phyloP scores from a whole-genome alignment of 192 early-diverging fungal genomes.

The Rhizophagus sp. region DNA sequence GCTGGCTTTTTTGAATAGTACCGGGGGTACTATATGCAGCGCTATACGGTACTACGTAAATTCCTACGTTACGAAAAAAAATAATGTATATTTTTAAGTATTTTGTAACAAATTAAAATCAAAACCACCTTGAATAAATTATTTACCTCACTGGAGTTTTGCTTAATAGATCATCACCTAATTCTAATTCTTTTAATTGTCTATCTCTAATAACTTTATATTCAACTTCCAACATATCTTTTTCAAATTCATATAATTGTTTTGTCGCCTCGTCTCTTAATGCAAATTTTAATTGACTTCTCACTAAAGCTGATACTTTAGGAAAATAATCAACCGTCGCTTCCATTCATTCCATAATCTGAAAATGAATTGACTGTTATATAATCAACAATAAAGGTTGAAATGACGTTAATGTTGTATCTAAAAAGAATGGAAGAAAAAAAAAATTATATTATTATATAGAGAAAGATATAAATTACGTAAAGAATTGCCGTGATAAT shows the following conservation, averaged over 20 bases:
- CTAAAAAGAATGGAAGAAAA: conserved; percentile 26
- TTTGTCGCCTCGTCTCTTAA: conserved; percentile 36
- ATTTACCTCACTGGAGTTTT: conserved; percentile 59
- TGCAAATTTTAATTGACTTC: conserved; percentile 61
- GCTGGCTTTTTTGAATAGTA: too few species aligned
- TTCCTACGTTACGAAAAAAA: conserved; percentile 43
- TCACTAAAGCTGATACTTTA: conserved; percentile 57
- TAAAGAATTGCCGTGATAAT: too few species aligned
- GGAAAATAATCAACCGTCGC: conserved; percentile 51
- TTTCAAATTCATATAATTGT: conserved; percentile 52
- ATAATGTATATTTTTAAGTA: too few species aligned
- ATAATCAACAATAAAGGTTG: conserved; percentile 63
- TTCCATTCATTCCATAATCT: conserved; percentile 65
- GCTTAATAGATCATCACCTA: conserved; percentile 63
- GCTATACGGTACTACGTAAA: conserved; percentile 59
- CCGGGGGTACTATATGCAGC: too few species aligned
- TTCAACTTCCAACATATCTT: conserved; percentile 60
- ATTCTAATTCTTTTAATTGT: conserved; percentile 66
- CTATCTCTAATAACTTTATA: conserved; percentile 64
- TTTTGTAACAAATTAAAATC: too few species aligned
- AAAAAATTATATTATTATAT: too few species aligned
- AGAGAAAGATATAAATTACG: too few species aligned
- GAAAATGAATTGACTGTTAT: conserved; percentile 53
- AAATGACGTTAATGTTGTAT: conserved; percentile 53
- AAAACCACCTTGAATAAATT: neutral